Percentiles rank a stretch among this genome's conserved stretches.
Conservation (phyloP, 2,329 filamentous ascomycete species). For the Truncatella angustata region DNA sequence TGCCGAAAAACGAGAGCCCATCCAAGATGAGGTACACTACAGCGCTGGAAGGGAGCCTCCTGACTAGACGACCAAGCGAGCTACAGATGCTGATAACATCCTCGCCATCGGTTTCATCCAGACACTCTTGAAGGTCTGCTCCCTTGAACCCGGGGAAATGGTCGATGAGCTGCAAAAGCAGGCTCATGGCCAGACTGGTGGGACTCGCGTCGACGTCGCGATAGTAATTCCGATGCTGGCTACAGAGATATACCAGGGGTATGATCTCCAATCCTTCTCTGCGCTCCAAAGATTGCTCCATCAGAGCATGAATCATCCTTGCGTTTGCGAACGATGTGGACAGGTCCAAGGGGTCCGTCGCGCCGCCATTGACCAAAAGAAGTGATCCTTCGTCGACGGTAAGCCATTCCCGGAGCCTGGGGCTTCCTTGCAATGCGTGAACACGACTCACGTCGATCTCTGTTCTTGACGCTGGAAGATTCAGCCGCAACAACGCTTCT, state of each 20-base stretch:
- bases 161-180: constrained; percentile 11
- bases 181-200: constrained; percentile 8
- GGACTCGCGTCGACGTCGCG: constrained; percentile 7
- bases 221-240: constrained; percentile 7
- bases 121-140: neutral
- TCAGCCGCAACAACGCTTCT: neutral
- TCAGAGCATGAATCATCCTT: neutral
- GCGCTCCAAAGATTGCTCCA: neutral
- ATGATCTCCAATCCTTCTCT: neutral
- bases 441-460: neutral
- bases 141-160: constrained; percentile 12
- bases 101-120: neutral
- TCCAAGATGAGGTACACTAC: constrained; percentile 10
- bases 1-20: neutral
- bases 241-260: constrained; percentile 9
- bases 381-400: constrained; percentile 4
- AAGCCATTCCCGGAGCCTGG: constrained; percentile 7
- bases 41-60: neutral
- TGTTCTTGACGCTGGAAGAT: neutral
- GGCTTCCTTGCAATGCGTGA: neutral
- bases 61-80: neutral
- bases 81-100: constrained; percentile 2
- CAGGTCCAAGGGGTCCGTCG: neutral
- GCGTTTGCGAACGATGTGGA: neutral
- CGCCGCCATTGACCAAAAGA: constrained; percentile 10